These are phyloP conservation scores for Arctium minus DNA, from an alignment of 129 eudicot genomes.

Conservation along the genomic window DNA sequence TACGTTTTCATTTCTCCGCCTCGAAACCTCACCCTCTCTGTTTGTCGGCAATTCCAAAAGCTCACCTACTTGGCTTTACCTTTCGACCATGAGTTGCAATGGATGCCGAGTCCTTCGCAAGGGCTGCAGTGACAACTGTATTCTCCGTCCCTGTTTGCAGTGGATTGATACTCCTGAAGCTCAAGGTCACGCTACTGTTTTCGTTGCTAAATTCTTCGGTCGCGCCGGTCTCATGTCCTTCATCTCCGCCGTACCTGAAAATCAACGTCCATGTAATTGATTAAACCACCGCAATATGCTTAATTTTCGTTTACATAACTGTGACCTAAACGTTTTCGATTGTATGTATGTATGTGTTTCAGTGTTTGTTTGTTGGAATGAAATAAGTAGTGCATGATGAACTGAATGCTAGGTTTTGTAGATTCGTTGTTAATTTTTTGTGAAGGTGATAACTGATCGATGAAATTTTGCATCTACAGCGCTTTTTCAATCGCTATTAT, in stretches of 20 bases:
- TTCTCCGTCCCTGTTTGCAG: conserved; percentile 76
- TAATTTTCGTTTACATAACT: background rate
- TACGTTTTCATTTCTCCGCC: conserved; percentile 43
- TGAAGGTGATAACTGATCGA: background rate
- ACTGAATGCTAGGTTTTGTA: conserved; percentile 1
- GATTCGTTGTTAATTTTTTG: background rate
- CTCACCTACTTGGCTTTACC: background rate
- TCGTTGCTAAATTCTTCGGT: conserved; percentile 94
- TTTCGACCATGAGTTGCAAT: conserved; percentile 73
- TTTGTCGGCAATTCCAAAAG: conserved; percentile 2
- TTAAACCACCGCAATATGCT: background rate
- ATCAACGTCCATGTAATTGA: conserved; percentile 63
- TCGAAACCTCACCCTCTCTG: conserved; percentile 7
- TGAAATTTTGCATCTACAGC: conserved; percentile 38
- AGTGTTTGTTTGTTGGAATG: background rate
- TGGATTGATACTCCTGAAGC: conserved; percentile 79
- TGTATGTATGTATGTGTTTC: background rate
- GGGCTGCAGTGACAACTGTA: conserved; percentile 83
- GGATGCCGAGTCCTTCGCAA: conserved; percentile 92
- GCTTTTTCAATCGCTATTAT: conserved; percentile 76
- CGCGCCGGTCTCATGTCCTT: conserved; percentile 94
- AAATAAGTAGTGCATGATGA: background rate
- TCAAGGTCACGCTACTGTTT: conserved; percentile 93
- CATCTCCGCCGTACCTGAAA: conserved; percentile 77
- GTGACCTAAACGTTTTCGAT: background rate